These are phyloP conservation scores for Blastobotrys chiropterorum DNA, from an alignment of 805 yeast species.

Conservation along the genomic window DNA sequence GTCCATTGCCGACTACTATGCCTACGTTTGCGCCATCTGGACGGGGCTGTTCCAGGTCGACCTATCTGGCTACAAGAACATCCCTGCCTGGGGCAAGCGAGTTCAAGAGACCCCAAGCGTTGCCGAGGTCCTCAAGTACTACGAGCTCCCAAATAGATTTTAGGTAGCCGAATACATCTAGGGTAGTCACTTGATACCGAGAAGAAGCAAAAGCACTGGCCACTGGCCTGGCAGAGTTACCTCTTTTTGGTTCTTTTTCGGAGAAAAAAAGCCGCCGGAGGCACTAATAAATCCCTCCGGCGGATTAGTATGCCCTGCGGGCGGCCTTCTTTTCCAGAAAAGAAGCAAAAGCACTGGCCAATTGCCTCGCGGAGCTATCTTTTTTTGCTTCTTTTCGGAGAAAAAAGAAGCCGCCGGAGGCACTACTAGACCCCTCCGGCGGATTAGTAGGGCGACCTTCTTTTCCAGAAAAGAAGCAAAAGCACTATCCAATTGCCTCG, in stretches of 20 bases:
- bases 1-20: slow-evolving; percentile 11
- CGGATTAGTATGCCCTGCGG: not conserved
- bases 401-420: not conserved
- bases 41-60: not conserved
- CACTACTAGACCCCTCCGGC: not conserved
- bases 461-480: too few species aligned
- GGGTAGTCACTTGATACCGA: too few species aligned
- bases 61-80: not conserved
- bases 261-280: not conserved
- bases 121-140: not conserved
- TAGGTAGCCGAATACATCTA: too few species aligned
- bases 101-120: not conserved
- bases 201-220: not conserved
- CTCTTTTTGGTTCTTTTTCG: not conserved
- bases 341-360: too few species aligned
- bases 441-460: not conserved
- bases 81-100: not conserved
- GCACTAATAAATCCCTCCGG: not conserved
- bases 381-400: not conserved
- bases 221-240: not conserved
- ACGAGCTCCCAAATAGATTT: not conserved
- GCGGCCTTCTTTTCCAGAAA: too few species aligned
- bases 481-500: too few species aligned
- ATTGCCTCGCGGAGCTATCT: too few species aligned
- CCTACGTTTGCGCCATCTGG: slow-evolving; percentile 12